Evolutionary conservation across 2,329 filamentous ascomycete species (phyloP), one percentile per base, ranked within the genome.

Genomic region (Penicillium glabrum): DNA sequence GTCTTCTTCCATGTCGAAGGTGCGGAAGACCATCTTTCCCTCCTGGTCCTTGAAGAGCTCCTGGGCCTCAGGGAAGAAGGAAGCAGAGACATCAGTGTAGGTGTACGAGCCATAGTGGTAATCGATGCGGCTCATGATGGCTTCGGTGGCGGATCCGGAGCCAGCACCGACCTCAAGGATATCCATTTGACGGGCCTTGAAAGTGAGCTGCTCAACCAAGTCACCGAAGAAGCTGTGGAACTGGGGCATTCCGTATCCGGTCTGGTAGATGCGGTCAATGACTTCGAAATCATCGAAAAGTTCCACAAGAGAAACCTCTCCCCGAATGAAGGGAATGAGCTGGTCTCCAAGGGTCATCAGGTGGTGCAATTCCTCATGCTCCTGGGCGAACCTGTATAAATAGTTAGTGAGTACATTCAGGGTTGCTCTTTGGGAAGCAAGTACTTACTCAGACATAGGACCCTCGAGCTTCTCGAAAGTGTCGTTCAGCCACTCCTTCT

Each of bases 31-130:
- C 29, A 60, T 46, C 3, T 37, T 52, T 27, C 49, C 45, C 3
- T 47, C 26, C 13, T 43, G 56, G 44, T 53, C 72, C 59, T 16
- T 63, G 60, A 29, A 67, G 41, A 47, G 46, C 24, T 68, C 64
- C 13, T 60, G 53, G 0, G 73, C 74, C 3, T 68, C 62, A 16
- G 71, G 67, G 49, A 80, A 79, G 63, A 79, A 79, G 4, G 68
- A 73, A 1, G 66, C 50, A 0, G 74, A 77, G n/a, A 80, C 71
- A 56, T 81, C 79, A 0, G 79, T 81, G 64, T 71, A 82, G 0
- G 74, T 77, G 61, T 80, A 81, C 0, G 64, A 69, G 13, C 64
- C 61, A 29, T 70, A 75, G 3, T 56, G 46, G 3, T 60, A 24
- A 1, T 64, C 68, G 26, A 77, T 59, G 5, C 50, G 53, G 2